Evolutionary conservation across 73 alveolate species (phyloP).

Genomic region (Uronychia setigera): DNA sequence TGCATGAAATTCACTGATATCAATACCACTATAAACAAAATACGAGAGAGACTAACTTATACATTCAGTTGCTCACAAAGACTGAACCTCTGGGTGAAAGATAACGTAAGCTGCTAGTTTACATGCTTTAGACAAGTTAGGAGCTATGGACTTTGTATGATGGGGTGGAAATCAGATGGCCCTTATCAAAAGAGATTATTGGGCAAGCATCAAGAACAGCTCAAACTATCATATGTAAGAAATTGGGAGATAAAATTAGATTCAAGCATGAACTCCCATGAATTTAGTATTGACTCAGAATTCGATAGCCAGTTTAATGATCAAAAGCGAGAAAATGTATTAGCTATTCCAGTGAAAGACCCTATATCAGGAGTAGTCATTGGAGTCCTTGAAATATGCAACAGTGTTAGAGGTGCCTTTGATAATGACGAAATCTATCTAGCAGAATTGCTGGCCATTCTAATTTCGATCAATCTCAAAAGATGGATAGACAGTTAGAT

Average conservation of each 20-base stretch:
- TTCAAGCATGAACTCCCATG: background rate
- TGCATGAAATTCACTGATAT: background rate
- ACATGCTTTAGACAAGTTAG: background rate
- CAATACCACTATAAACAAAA: background rate
- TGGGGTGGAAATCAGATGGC: constrained; percentile 16
- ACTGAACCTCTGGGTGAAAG: background rate
- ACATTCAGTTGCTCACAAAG: background rate
- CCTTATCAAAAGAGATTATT: background rate
- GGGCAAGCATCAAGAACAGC: background rate
- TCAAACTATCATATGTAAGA: background rate
- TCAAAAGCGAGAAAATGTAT: background rate
- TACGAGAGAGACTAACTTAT: background rate
- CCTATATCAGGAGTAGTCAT: background rate
- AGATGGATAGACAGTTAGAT: background rate
- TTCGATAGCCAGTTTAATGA: background rate
- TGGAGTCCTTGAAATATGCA: constrained; percentile 15
- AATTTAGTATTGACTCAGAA: too few relatives aligned
- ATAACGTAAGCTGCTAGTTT: background rate
- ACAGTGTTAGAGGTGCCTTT: background rate
- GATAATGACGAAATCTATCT: background rate
- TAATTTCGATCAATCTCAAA: background rate
- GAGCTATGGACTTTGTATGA: constrained; percentile 39
- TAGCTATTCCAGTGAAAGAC: background rate
- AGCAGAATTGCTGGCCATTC: background rate
- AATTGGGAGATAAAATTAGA: background rate